Conservation (phyloP, 169 alveolate species). For the Plasmodium vinckei region DNA sequence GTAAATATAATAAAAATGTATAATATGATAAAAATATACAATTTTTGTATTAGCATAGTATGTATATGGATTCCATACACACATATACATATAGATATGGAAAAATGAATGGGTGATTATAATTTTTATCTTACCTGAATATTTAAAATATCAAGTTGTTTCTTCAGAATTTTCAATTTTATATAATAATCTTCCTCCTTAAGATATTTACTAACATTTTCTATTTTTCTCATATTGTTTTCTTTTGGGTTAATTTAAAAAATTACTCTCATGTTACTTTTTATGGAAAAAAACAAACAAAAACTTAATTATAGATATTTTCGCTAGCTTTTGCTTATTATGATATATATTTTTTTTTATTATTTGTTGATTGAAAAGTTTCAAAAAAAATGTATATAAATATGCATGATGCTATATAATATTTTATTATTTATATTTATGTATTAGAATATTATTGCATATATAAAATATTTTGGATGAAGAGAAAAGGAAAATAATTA, state of each 20-base stretch:
- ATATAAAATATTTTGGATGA: not conserved
- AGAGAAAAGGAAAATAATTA: conserved; percentile 1
- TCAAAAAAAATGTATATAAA: too few relatives aligned
- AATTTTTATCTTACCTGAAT: conserved; percentile 38
- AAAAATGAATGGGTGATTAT: too few relatives aligned
- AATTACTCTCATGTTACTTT: conserved; percentile 30
- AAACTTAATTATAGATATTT: conserved; percentile 7
- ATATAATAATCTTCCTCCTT: conserved; percentile 68
- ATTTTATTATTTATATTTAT: too few relatives aligned
- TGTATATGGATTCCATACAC: not conserved
- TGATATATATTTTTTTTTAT: too few relatives aligned
- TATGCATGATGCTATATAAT: too few relatives aligned
- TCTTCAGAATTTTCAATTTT: conserved; percentile 62
- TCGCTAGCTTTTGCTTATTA: not conserved
- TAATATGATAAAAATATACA: not conserved
- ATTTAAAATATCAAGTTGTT: conserved; percentile 52
- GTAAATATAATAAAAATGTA: not conserved
- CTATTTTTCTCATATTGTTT: conserved; percentile 43
- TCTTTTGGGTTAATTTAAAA: conserved; percentile 13
- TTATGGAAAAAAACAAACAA: not conserved
- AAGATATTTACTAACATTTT: conserved; percentile 20
- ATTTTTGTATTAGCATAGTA: not conserved
- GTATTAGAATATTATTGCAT: not conserved
- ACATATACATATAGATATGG: not conserved
- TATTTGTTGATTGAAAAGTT: too few relatives aligned